Percentiles rank a stretch among this genome's conserved stretches.
These are phyloP conservation scores for Podochytrium sp. DNA, from an alignment of 192 early-diverging fungal species.

Conservation along the genomic window DNA sequence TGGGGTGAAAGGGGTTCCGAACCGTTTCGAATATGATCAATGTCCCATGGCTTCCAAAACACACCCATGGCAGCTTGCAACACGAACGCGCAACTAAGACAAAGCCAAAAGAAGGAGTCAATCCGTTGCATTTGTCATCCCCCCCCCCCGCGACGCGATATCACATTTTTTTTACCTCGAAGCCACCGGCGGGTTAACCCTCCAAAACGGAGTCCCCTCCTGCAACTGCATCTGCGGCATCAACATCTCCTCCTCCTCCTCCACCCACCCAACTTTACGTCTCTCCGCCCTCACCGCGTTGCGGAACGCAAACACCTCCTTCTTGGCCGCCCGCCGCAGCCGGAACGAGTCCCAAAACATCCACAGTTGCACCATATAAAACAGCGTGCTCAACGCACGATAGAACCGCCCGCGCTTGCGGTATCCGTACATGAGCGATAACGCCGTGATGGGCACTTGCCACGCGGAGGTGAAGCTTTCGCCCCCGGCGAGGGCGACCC, in stretches of 20 bases:
- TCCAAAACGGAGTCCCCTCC: not conserved
- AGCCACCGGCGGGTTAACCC: not conserved
- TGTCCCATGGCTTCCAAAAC: constrained; percentile 12
- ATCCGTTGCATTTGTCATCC: not conserved
- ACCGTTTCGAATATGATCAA: constrained; percentile 1
- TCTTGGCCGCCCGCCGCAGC: not conserved
- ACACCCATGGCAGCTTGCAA: not conserved
- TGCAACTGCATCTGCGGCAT: too few species aligned
- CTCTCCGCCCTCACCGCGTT: not conserved
- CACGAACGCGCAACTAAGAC: not conserved
- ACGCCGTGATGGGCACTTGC: not conserved
- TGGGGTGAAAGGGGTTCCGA: not conserved
- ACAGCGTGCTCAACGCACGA: not conserved
- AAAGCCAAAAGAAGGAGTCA: not conserved
- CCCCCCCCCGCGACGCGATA: too few species aligned
- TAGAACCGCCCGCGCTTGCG: not conserved
- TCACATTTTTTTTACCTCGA: not conserved
- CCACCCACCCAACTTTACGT: not conserved
- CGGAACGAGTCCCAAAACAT: not conserved
- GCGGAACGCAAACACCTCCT: not conserved
- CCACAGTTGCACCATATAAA: not conserved
- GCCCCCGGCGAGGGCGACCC: not conserved
- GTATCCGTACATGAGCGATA: not conserved
- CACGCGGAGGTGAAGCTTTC: not conserved
- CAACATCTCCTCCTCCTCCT: too few species aligned